These are phyloP conservation scores for Ambrosiella beaveri DNA, from an alignment of 2,329 filamentous ascomycete genomes.

Conservation along the genomic window DNA sequence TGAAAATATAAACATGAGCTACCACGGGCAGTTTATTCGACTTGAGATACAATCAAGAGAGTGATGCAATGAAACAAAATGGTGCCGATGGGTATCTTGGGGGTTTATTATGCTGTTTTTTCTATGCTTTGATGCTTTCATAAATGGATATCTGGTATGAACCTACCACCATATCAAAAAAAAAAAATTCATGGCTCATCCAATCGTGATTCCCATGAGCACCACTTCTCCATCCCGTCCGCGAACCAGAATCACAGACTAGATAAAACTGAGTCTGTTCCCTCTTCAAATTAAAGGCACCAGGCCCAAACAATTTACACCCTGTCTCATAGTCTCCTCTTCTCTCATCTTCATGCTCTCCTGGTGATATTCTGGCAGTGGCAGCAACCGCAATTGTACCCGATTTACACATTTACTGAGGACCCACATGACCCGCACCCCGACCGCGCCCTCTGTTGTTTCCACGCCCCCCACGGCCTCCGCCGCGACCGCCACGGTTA, in stretches of 20 bases:
- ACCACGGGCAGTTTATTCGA: too few species aligned
- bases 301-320: not conserved
- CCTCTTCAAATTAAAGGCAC: not conserved
- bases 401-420: not conserved
- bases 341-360: not conserved
- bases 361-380: not conserved
- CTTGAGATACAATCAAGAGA: not conserved
- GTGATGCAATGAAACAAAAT: not conserved
- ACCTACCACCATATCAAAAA: not conserved
- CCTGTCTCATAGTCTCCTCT: not conserved
- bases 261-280: not conserved
- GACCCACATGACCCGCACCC: constrained; percentile 14
- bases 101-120: constrained; percentile 9
- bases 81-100: constrained; percentile 9
- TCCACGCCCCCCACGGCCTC: constrained; percentile 35
- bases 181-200: not conserved
- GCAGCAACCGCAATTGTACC: too few species aligned
- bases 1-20: not conserved
- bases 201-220: not conserved
- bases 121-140: constrained; percentile 11
- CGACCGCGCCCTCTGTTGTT: constrained; percentile 22
- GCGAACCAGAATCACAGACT: not conserved
- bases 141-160: not conserved
- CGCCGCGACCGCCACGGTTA: constrained; percentile 35
- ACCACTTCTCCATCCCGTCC: not conserved